A percentile compares a stretch with the other conserved stretches of the same genome.
phyloP scores from a whole-genome alignment of 306 rosid genomes.

The Cicer pinnatifidum region DNA sequence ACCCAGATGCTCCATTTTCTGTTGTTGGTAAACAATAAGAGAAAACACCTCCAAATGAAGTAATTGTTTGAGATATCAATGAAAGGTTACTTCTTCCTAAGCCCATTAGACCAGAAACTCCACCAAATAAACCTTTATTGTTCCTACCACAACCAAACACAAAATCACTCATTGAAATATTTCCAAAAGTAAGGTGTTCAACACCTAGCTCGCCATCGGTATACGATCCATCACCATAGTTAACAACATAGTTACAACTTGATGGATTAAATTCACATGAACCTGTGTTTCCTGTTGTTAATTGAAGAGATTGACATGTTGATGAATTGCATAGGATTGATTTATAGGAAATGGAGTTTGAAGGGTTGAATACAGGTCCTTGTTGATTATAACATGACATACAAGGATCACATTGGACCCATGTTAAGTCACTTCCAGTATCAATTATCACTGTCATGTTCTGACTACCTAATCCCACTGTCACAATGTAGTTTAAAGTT shows the following conservation, averaged over 20 bases:
- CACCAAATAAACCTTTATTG: slow-evolving; percentile 83
- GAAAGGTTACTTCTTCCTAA: slow-evolving; percentile 77
- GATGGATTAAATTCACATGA: slow-evolving; percentile 46
- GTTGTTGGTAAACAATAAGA: slow-evolving; percentile 83
- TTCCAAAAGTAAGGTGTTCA: slow-evolving; percentile 63
- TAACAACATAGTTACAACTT: slow-evolving; percentile 59
- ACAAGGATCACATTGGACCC: slow-evolving; percentile 92
- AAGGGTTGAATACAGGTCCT: slow-evolving; percentile 75
- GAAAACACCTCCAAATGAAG: slow-evolving; percentile 74
- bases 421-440: slow-evolving; percentile 89
- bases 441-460: slow-evolving; percentile 79
- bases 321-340: slow-evolving; percentile 64
- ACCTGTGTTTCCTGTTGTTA: slow-evolving; percentile 57
- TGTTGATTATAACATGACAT: slow-evolving; percentile 70
- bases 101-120: slow-evolving; percentile 81
- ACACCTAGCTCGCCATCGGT: slow-evolving; percentile 61
- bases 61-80: slow-evolving; percentile 65
- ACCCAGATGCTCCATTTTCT: slow-evolving; percentile 65
- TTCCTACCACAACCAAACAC: slow-evolving; percentile 82
- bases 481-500: slow-evolving; percentile 80
- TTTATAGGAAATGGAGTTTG: slow-evolving; percentile 61
- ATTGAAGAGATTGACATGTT: slow-evolving; percentile 59
- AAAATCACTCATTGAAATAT: slow-evolving; percentile 48
- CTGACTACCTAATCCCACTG: slow-evolving; percentile 58
- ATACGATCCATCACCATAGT: slow-evolving; percentile 84